These are phyloP conservation scores for Beauveria australis DNA, from an alignment of 2,329 filamentous ascomycete genomes.

Conservation along the genomic window DNA sequence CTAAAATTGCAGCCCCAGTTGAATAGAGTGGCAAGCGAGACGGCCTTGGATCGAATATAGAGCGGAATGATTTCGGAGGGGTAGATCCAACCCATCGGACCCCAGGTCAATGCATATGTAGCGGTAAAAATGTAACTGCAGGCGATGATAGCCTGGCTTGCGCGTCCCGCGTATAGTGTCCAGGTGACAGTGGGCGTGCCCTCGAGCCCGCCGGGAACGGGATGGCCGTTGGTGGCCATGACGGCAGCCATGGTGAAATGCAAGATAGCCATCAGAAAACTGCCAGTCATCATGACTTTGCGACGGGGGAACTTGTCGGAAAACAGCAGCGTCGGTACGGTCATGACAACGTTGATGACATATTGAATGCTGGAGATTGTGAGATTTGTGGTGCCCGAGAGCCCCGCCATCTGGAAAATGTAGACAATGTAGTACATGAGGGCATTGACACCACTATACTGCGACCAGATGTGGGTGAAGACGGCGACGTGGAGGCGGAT, in stretches of 20 bases:
- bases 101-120: constrained; percentile 32
- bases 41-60: constrained; percentile 35
- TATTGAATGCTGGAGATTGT: constrained; percentile 44
- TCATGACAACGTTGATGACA: constrained; percentile 41
- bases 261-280: constrained; percentile 52
- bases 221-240: constrained; percentile 34
- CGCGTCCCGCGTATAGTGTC: constrained; percentile 20
- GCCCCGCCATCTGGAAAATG: constrained; percentile 22
- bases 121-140: constrained; percentile 56
- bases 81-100: constrained; percentile 38
- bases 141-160: constrained; percentile 54
- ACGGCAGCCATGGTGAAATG: constrained; percentile 41
- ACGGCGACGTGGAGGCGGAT: constrained; percentile 37
- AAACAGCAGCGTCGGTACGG: constrained; percentile 37
- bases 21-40: constrained; percentile 31
- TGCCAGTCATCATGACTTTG: constrained; percentile 53
- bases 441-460: constrained; percentile 40
- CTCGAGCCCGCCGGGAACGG: constrained; percentile 33
- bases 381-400: constrained; percentile 33
- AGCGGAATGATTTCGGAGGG: constrained; percentile 38
- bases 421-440: constrained; percentile 45
- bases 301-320: constrained; percentile 50
- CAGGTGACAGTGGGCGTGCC: constrained; percentile 27
- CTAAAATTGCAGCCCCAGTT: constrained; percentile 28
- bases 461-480: constrained; percentile 41